Base-by-base conservation (phyloP, 305 asterid species). In the Stenogyne calaminthoides region DNA sequence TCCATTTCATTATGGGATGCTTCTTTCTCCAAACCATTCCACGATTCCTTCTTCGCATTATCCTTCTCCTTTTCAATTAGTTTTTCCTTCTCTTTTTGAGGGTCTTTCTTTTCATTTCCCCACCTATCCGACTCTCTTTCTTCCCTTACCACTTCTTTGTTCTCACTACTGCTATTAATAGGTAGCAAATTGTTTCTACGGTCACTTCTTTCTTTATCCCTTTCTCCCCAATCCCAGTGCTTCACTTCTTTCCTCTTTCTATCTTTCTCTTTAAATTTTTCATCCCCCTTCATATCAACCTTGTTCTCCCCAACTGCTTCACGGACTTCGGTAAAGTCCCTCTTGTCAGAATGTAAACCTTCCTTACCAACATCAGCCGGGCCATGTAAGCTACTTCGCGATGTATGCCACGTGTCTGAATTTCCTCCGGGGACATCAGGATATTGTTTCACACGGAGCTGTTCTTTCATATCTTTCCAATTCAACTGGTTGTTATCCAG, bases 221-320 rank as follows among this genome's bases (percentile, higher is more conserved):
- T 86, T 60, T 92, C 98, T 59, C 88, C 93, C 97, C 93, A 90
- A 52, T 95, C 99, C 80, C 96, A 82, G 63, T 86, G 97, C 79
- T 89, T 92, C 70, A 82, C 85, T 81, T 95, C 96, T 87, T 92
- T 92, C 88, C 94, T 86, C 84, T 90, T 92, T 80, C 95, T 84
- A 67, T 92, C 99, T 83, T 82, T 95, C 44, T 92, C 97, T 80
- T 87, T 90, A 76, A 85, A 80, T 74, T 87, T 94, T 64, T 94
- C 97, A 18, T 93, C 98, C 73, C 86, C 96, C 84, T 81, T 94
- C 78, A 77, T 60, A 73, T 94, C 98, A 74, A 88, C 85, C 82
- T 85, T 91, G 84, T 88, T 94, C 80, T 88, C 98, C 64, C 95
- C 91, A 74, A 92, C 86, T 60, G 96, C 83, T 71, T 91, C 99